A percentile compares a stretch with the other conserved stretches of the same genome.
Conservation (phyloP, 805 yeast species). For the Wickerhamiella australiensis region DNA sequence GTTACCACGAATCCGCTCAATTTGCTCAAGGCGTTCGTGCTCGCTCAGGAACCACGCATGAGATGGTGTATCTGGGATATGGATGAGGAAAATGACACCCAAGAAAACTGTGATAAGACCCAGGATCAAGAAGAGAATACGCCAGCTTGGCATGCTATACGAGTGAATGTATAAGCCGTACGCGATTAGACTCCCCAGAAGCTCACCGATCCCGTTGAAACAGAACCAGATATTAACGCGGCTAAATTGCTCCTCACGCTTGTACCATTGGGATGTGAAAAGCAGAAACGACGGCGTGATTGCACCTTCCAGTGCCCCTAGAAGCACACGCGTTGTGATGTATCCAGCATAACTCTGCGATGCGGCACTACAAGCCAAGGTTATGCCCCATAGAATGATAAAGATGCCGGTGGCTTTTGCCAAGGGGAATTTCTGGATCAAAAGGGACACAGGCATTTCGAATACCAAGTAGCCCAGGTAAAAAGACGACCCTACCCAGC, state of each 20-base stretch:
- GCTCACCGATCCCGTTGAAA: conserved; percentile 34
- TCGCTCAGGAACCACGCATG: conserved; percentile 37
- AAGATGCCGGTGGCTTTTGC: conserved; percentile 37
- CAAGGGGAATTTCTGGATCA: conserved; percentile 47
- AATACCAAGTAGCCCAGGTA: conserved; percentile 53
- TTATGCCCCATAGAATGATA: conserved; percentile 38
- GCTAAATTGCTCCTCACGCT: conserved; percentile 34
- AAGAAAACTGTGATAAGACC: conserved; percentile 43
- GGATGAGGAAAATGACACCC: conserved; percentile 20
- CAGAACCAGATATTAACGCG: conserved; percentile 36
- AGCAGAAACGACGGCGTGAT: conserved; percentile 48
- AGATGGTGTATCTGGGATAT: conserved; percentile 42
- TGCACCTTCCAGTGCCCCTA: conserved; percentile 42
- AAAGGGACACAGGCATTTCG: conserved; percentile 37
- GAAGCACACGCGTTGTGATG: conserved; percentile 35
- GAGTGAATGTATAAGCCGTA: conserved; percentile 29
- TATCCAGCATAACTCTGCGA: conserved; percentile 35
- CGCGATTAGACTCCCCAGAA: conserved; percentile 39
- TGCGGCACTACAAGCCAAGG: conserved; percentile 36
- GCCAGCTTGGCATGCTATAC: conserved; percentile 35
- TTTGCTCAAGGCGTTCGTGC: conserved; percentile 37
- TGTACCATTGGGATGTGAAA: conserved; percentile 49
- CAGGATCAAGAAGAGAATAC: conserved; percentile 42
- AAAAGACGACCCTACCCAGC: conserved; percentile 48
- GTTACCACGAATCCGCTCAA: conserved; percentile 41